Evolutionary conservation across 2,329 filamentous ascomycete genomes (phyloP), one percentile per base, ranked within the genome.

Genomic region (Exophiala dermatitidis): DNA sequence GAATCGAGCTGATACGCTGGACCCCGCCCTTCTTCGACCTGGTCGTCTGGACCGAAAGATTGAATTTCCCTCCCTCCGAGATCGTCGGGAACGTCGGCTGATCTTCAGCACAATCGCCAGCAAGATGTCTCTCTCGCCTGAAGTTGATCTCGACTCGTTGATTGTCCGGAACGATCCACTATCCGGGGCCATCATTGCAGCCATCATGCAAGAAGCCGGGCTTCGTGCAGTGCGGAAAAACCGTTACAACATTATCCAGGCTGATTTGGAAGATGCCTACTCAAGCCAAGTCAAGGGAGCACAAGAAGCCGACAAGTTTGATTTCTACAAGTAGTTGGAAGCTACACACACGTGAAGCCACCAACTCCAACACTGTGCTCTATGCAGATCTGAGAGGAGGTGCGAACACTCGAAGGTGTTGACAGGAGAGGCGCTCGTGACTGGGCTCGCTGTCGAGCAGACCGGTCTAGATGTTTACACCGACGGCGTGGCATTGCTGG

Each of bases 151-250:
- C 59, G 93, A 98, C 73, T 93, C 87, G 62, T 76, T 98, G 66
- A 98, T 98, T 66, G 90, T 96, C 62, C 84, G 93, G 65, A 98
- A 97, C 68, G 93, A 98, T 69, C 93, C 93, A 1, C 76, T 98
- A 46, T 94, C 88, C 46, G 93, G 93, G 64, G 93, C 93, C 53
- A 85, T 98, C 64, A 98, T 98, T 69, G 90, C 93, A 45, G 93
- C 93, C 48, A 95, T 98, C 69, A 98, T 98, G 93, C 93, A 98
- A 72, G 93, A 98, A 74, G 93, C 93, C 32, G 93, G 93, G 62
- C 78, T 98, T 63, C 82, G 90, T 62, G 91, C 91, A 29, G 91
- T 97, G 60, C 81, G 91, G 66, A 97, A 96, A 83, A 97, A 98
- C 74, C 79, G 93, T 66, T 98, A 98, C 75, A 97, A 98, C 73